Evolutionary conservation across 140 eudicot species (phyloP), one percentile per base, ranked within the genome.

Genomic region (Ambrosia hybrid): DNA sequence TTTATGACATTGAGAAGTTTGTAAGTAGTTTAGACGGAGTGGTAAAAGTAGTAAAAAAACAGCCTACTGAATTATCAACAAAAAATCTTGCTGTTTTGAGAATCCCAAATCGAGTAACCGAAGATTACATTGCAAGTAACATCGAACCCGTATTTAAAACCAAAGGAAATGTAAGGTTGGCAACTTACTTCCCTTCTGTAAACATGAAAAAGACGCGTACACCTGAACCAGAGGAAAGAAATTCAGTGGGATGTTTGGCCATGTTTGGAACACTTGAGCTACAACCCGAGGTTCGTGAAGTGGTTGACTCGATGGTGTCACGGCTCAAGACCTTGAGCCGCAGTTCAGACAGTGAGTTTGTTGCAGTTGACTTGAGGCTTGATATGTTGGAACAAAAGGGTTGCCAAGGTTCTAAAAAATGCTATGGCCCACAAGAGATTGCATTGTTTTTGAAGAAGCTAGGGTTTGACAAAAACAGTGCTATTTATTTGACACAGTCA

Each of bases 181-280:
- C 83, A 8, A 94, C 99, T 16, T 90, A 90, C 82, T 94, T 94
- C 81, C 97, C 97, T n/a, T 94, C 97, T 7, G 96, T 90, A 43
- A 94, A 94, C 81, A 94, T 94, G 99, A 90, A 84, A 73, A 88
- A 81, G 79, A 63, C 69, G 0, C 69, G 75, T 10, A 82, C 71
- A 67, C 70, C 72, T 4, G 81, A 83, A 63, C 80, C 73, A 65
- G 82, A 79, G 51, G 84, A 83, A 26, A 72, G 68, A 33, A 82
- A 84, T 30, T 73, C 97, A 9, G 77, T 88, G 51, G 96, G 95
- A 73, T 94, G 99, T 66, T 77, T 88, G 71, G 96, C 88, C 66
- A 94, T 90, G 96, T 94, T 90, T 77, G 96, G 91, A 65, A 81
- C 83, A 46, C 79, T 94, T 13, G 90, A 86, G 74, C 87, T 92